Conservation (phyloP, 31 red algal species). For the Endocladia muricata region DNA sequence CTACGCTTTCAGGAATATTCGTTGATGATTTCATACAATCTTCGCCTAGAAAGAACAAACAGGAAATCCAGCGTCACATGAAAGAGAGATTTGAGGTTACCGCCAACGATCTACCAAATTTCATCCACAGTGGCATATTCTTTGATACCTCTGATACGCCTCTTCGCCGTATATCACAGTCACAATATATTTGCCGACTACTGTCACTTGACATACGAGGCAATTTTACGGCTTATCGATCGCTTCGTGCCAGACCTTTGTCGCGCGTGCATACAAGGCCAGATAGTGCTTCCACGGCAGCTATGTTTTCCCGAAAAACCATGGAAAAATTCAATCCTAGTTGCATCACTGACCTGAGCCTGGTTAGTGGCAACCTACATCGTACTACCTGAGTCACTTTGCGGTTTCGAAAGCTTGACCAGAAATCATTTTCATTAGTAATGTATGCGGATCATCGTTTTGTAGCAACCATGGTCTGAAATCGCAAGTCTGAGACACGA, state of each 20-base stretch:
- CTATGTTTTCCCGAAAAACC: no score
- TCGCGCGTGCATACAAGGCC: no score
- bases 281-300: no score
- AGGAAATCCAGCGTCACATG: not conserved
- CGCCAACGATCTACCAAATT: no score
- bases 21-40: not conserved
- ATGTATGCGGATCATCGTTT: not conserved
- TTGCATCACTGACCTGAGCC: no score
- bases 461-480: not conserved
- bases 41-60: not conserved
- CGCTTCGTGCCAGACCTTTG: no score
- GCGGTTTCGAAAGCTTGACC: not conserved
- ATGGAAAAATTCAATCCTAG: no score
- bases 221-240: no score
- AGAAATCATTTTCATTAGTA: not conserved
- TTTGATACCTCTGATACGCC: not conserved
- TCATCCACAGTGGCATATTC: not conserved
- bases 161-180: not conserved
- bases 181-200: no score
- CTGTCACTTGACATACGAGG: no score
- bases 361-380: not conserved
- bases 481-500: not conserved
- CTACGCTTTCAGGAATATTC: not conserved
- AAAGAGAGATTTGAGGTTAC: not conserved
- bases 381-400: not conserved